Evolutionary conservation across 2,329 filamentous ascomycete species (phyloP).

Genomic region (Diaporthe capsici): DNA sequence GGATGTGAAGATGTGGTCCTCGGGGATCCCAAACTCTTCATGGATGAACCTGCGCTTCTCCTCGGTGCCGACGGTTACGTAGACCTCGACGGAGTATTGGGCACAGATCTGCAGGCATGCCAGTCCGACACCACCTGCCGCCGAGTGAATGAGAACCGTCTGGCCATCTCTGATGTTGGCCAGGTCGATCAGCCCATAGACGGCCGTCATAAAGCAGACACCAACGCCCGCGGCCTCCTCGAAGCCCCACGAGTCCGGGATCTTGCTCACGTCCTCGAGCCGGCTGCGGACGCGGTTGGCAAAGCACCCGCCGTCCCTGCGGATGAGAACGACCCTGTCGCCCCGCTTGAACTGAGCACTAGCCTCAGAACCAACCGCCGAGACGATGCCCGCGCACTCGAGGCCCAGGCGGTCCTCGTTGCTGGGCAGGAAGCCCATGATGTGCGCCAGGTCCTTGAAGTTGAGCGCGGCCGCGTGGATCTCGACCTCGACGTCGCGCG

Average conservation of each 20-base stretch:
- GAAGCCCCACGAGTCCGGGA: neutral
- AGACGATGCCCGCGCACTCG: neutral
- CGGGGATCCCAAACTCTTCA: neutral
- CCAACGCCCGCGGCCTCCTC: neutral
- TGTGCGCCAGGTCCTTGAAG: neutral
- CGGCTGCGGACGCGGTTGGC: neutral
- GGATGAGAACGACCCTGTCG: neutral
- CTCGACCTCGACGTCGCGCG: neutral
- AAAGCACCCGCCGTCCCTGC: neutral
- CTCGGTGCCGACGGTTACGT: neutral
- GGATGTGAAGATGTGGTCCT: neutral
- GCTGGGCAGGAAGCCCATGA: neutral
- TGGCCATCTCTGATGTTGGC: neutral
- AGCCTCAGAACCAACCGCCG: neutral
- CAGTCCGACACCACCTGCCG: neutral
- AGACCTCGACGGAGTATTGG: neutral
- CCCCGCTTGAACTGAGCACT: neutral
- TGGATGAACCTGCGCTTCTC: neutral
- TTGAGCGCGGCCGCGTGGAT: neutral
- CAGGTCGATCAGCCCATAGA: neutral
- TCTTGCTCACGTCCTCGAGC: neutral
- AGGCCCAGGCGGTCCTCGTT: neutral
- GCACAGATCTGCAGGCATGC: neutral
- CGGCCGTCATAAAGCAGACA: neutral
- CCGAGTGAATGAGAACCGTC: neutral